Evolutionary conservation across 441 rosid species (phyloP).

Genomic region (Adansonia grandidieri): DNA sequence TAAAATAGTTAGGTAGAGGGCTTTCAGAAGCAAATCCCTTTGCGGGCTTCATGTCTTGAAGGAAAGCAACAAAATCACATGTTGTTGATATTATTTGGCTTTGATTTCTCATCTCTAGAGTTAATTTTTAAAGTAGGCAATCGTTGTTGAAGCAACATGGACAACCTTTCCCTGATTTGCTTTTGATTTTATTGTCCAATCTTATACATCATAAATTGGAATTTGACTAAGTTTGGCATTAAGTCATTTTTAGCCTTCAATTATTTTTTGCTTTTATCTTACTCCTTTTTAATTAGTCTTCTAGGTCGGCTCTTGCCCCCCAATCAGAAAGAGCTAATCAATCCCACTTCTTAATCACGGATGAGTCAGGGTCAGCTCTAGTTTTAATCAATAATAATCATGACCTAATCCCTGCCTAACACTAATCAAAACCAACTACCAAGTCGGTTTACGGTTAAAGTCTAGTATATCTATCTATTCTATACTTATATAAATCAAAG

Average conservation of each 20-base stretch:
- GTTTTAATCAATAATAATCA: conserved; percentile 19
- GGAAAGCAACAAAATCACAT: conserved; percentile 50
- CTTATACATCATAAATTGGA: conserved; percentile 4
- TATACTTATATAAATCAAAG: too few species aligned
- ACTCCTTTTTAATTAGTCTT: neutral
- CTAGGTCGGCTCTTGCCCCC: conserved; percentile 24
- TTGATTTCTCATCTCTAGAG: conserved; percentile 33
- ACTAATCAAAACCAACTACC: conserved; percentile 20
- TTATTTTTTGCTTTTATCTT: conserved; percentile 20
- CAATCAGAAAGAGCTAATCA: neutral
- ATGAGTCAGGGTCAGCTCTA: neutral
- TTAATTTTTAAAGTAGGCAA: conserved; percentile 8
- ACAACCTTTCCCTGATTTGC: conserved; percentile 4
- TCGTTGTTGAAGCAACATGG: conserved; percentile 25
- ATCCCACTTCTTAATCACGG: conserved; percentile 12
- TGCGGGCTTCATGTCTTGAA: conserved; percentile 29
- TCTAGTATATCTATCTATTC: neutral
- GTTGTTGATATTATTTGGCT: conserved; percentile 29
- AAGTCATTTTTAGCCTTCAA: conserved; percentile 27
- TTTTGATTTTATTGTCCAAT: conserved; percentile 30
- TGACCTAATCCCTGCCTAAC: neutral
- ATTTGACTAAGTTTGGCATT: conserved; percentile 21
- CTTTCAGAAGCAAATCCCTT: conserved; percentile 20
- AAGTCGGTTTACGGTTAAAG: conserved; percentile 26
- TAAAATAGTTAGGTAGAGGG: conserved; percentile 5